Evolutionary conservation across 352 stramenopile genomes (phyloP).

Genomic region (Phytophthora lateralis): DNA sequence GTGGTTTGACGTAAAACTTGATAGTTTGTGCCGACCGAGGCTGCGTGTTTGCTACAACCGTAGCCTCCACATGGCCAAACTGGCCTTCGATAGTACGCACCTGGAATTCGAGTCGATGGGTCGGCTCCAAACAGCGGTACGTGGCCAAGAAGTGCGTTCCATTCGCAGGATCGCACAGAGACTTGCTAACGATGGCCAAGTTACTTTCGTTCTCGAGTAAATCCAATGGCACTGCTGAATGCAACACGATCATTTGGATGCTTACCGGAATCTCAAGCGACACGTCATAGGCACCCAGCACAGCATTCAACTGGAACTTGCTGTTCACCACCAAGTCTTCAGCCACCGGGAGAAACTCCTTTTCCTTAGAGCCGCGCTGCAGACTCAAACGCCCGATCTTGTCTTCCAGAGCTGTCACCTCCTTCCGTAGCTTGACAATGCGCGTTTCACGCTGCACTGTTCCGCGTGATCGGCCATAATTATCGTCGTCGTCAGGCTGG

Average conservation of each 20-base stretch:
- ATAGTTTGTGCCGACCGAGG: conserved; percentile 72
- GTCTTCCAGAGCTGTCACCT: conserved; percentile 69
- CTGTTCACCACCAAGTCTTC: conserved; percentile 83
- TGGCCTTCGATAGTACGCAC: conserved; percentile 88
- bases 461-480: conserved; percentile 75
- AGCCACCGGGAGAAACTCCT: conserved; percentile 68
- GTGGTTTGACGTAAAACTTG: conserved; percentile 80
- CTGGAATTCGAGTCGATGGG: conserved; percentile 79
- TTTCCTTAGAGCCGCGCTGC: conserved; percentile 48
- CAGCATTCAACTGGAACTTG: conserved; percentile 79
- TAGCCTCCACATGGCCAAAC: conserved; percentile 80
- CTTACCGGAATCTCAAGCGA: conserved; percentile 82
- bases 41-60: conserved; percentile 65
- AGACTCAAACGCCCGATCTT: conserved; percentile 71
- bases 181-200: conserved; percentile 78
- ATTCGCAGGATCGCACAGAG: conserved; percentile 49
- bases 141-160: conserved; percentile 77
- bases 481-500: conserved; percentile 71
- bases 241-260: conserved; percentile 79
- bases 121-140: conserved; percentile 80
- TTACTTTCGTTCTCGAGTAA: conserved; percentile 81
- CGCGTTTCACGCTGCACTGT: conserved; percentile 77
- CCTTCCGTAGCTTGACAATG: conserved; percentile 85
- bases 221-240: conserved; percentile 77
- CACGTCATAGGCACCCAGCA: conserved; percentile 72